phyloP scores from a whole-genome alignment of 768 basidiomycete species.

The Filobasidium floriforme region DNA sequence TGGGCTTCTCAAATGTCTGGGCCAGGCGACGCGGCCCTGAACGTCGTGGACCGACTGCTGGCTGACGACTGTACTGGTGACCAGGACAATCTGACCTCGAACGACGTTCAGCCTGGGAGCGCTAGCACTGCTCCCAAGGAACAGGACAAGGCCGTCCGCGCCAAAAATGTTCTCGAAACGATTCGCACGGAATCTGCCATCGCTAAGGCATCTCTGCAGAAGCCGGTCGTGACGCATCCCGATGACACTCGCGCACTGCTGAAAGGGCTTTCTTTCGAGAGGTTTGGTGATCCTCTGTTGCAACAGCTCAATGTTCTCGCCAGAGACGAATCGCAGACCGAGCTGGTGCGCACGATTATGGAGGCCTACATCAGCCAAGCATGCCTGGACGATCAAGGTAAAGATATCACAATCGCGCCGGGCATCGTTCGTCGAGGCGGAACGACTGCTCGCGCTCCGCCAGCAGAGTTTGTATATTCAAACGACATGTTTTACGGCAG shows the following conservation, averaged over 20 bases:
- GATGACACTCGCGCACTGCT: not conserved
- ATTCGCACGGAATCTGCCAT: no score
- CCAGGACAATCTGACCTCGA: no score
- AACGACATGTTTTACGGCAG: conserved; percentile 70
- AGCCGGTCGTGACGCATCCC: not conserved
- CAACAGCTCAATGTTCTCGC: not conserved
- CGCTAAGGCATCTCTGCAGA: no score
- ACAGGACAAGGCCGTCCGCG: no score
- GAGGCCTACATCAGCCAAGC: conserved; percentile 14
- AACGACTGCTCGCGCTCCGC: conserved; percentile 48
- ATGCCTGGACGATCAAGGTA: not conserved
- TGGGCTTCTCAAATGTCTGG: no score
- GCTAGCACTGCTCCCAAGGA: no score
- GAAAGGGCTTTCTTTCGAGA: not conserved
- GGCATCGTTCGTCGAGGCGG: conserved; percentile 58
- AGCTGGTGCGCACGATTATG: not conserved
- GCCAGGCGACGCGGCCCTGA: no score
- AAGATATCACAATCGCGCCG: conserved; percentile 51
- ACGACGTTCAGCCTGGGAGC: no score
- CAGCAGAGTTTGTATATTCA: conserved; percentile 77
- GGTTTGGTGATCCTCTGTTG: not conserved
- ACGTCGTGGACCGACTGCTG: no score
- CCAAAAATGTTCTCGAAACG: no score
- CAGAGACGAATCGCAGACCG: not conserved
- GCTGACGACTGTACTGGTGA: no score